Evolutionary conservation across 768 basidiomycete species (phyloP).

Genomic region (Boletus bicolor): DNA sequence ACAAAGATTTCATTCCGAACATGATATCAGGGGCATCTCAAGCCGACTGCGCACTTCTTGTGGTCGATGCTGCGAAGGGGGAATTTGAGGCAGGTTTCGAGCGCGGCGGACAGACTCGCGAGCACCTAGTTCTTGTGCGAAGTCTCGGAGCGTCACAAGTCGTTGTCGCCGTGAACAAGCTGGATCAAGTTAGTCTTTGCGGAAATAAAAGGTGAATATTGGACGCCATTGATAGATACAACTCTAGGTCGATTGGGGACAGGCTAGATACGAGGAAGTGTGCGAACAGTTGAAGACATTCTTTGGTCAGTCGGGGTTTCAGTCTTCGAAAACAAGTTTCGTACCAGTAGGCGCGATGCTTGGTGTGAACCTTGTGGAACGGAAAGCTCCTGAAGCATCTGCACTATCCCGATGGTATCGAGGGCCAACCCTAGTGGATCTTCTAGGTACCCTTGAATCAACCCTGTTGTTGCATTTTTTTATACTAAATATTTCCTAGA

Average conservation of each 20-base stretch:
- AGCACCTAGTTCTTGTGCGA: constrained; percentile 87
- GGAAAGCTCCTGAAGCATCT: constrained; percentile 45
- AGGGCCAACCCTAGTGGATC: constrained; percentile 80
- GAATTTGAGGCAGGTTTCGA: constrained; percentile 97
- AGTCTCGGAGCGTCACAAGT: constrained; percentile 91
- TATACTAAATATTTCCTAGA: constrained; percentile 45
- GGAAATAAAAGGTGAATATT: not conserved
- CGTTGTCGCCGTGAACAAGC: constrained; percentile 91
- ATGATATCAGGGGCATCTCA: constrained; percentile 99
- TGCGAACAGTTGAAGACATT: constrained; percentile 71
- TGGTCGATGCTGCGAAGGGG: constrained; percentile 85
- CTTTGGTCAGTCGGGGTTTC: constrained; percentile 84
- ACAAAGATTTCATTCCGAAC: constrained; percentile 97
- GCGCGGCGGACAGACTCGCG: constrained; percentile 90
- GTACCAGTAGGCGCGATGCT: constrained; percentile 88
- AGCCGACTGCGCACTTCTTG: constrained; percentile 91
- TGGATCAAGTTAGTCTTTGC: constrained; percentile 68
- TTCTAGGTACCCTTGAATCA: constrained; percentile 57
- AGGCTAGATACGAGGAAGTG: constrained; percentile 84
- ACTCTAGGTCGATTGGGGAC: constrained; percentile 80
- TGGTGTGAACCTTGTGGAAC: constrained; percentile 74
- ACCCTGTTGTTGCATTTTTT: not conserved
- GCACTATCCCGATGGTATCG: constrained; percentile 71
- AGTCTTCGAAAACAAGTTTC: constrained; percentile 72
- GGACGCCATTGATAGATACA: not conserved